Conservation (phyloP, 257 asterid species). For the Cinchona pubescens region DNA sequence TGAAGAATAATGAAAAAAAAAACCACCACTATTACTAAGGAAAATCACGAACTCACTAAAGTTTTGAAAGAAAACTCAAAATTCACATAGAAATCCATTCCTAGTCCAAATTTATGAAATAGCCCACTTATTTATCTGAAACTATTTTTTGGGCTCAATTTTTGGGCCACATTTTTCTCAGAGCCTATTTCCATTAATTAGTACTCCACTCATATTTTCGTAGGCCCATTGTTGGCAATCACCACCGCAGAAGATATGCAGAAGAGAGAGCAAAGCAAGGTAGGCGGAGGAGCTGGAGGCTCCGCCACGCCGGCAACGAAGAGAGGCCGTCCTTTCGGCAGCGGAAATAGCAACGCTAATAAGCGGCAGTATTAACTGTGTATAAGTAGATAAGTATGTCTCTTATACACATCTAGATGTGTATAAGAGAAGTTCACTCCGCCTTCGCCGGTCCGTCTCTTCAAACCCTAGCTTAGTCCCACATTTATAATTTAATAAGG, state of each 20-base stretch:
- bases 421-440: slow-evolving; percentile 81
- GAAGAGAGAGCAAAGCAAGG: slow-evolving; percentile 78
- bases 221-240: background rate
- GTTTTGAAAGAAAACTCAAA: no score
- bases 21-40: no score
- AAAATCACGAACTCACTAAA: no score
- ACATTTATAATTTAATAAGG: background rate
- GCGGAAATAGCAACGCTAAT: slow-evolving; percentile 53
- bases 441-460: slow-evolving; percentile 72
- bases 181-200: background rate
- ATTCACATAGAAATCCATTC: no score
- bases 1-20: no score
- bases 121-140: background rate
- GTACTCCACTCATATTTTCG: background rate
- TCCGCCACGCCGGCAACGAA: slow-evolving; percentile 72
- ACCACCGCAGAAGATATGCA: slow-evolving; percentile 50
- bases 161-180: background rate
- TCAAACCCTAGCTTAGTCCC: slow-evolving; percentile 25
- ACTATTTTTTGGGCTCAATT: background rate
- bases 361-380: no score
- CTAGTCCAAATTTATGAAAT: no score
- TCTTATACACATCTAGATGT: no score
- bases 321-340: slow-evolving; percentile 90
- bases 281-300: slow-evolving; percentile 61
- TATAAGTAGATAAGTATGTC: no score